These are phyloP conservation scores for Chamaecrista fasciculata DNA, from an alignment of 306 rosid genomes.

Conservation along the genomic window DNA sequence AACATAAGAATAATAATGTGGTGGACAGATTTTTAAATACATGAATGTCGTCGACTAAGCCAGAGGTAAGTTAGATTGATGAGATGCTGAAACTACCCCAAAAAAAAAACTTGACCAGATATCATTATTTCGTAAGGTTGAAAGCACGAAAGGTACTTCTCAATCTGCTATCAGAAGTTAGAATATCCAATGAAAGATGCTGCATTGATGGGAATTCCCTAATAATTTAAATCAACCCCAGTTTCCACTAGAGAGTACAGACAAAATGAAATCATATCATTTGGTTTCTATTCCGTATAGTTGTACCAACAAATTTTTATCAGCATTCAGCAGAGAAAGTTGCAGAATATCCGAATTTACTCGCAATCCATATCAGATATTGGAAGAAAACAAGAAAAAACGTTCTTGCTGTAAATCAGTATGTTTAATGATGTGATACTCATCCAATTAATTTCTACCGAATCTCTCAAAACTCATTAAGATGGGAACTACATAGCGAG, in stretches of 20 bases:
- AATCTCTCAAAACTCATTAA: not conserved
- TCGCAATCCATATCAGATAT: not conserved
- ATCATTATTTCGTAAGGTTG: not conserved
- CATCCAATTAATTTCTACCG: not conserved
- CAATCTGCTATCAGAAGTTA: not conserved
- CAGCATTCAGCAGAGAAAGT: not conserved
- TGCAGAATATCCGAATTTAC: not conserved
- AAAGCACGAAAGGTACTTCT: not conserved
- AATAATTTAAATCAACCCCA: not conserved
- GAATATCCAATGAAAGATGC: conserved; percentile 4
- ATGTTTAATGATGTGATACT: too few species aligned
- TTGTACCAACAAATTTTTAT: not conserved
- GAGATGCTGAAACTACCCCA: not conserved
- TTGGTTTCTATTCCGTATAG: not conserved
- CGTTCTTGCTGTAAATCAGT: not conserved
- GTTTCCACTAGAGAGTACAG: too few species aligned
- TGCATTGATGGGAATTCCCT: not conserved
- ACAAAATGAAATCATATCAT: too few species aligned
- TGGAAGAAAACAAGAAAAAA: not conserved
- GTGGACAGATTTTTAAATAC: too few species aligned
- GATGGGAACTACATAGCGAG: too few species aligned
- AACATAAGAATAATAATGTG: too few species aligned
- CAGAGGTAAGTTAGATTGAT: too few species aligned
- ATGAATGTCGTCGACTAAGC: too few species aligned
- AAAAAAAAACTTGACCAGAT: not conserved